Base-by-base conservation (phyloP, 2,329 filamentous ascomycete species). In the Trichoderma sp. region DNA sequence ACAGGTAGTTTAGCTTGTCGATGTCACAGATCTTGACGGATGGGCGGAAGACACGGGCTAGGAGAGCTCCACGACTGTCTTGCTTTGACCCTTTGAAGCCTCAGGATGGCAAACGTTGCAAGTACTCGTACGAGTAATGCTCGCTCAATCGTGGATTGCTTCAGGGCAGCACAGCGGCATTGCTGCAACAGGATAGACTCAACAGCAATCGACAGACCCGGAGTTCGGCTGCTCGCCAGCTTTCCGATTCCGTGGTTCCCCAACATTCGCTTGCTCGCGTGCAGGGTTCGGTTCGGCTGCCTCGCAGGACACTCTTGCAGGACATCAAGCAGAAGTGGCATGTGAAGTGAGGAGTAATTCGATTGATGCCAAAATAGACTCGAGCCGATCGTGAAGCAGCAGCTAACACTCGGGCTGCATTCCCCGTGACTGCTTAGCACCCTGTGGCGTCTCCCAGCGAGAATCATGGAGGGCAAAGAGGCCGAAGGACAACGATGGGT, bases 21-120 rank as follows among this genome's bases (percentile, higher is more conserved):
- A 47, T 62, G 57, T 70, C 39, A 58, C 56, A 62, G 67, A 70
- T 62, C 67, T 62, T 61, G 53, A 62, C 67, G 66, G 56, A 34
- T 68, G 39, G 57, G 21, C 18, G 65, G 51, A 51, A 12, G 21
- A 28, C 60, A 24, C 34, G 5, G 34, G 24, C 60, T 43, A 28
- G 21, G 14, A 28, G 26, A 12, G 6, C 60, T 43, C 21, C 60
- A 62, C 60, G 60, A 36, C 12, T 36, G 51, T 30, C 12, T 11
- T 11, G 30, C 51, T 56, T n/a, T 24, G 24, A 67, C 28, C 28
- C 8, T 12, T 21, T 32, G 51, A 57, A 64, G 62, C 21, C 21
- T 39, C 26, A 43, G 32, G 36, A 36, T n/a, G 15, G 56, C 28
- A 34, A 34, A 32, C 30, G n/a, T 14, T 36, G 57, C 3, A 7